Evolutionary conservation across 441 rosid species (phyloP).

Genomic region (Isatis lusitanica): DNA sequence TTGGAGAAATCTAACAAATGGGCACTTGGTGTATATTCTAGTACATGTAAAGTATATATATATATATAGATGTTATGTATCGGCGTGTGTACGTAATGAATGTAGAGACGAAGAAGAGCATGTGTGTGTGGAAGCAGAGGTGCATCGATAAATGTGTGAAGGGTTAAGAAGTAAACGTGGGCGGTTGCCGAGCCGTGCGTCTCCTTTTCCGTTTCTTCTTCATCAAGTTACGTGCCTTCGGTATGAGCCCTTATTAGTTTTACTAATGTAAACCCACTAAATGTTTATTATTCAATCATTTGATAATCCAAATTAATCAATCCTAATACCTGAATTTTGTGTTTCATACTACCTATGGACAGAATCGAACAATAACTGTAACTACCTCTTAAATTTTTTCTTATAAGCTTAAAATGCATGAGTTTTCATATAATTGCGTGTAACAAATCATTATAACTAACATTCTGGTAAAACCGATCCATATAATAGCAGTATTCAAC

Average conservation of each 20-base stretch:
- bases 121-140: slow-evolving; percentile 41
- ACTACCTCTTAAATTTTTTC: background rate
- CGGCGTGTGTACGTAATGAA: background rate
- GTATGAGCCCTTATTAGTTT: background rate
- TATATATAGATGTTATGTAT: slow-evolving; percentile 4
- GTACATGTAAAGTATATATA: slow-evolving; percentile 2
- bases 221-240: slow-evolving; percentile 31
- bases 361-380: background rate
- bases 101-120: slow-evolving; percentile 32
- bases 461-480: background rate
- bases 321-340: background rate
- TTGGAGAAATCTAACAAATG: slow-evolving; percentile 14
- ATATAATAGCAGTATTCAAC: background rate
- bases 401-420: background rate
- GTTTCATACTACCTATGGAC: background rate
- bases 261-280: background rate
- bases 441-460: background rate
- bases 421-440: background rate
- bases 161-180: slow-evolving; percentile 33
- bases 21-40: slow-evolving; percentile 16
- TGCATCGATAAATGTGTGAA: slow-evolving; percentile 30
- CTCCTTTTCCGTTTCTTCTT: slow-evolving; percentile 35
- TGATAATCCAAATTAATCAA: too few species aligned
- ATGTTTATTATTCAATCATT: background rate
- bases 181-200: slow-evolving; percentile 40